These are phyloP conservation scores for Tolypocladium cylindrosporum DNA, from an alignment of 2,329 filamentous ascomycete genomes.

Conservation along the genomic window DNA sequence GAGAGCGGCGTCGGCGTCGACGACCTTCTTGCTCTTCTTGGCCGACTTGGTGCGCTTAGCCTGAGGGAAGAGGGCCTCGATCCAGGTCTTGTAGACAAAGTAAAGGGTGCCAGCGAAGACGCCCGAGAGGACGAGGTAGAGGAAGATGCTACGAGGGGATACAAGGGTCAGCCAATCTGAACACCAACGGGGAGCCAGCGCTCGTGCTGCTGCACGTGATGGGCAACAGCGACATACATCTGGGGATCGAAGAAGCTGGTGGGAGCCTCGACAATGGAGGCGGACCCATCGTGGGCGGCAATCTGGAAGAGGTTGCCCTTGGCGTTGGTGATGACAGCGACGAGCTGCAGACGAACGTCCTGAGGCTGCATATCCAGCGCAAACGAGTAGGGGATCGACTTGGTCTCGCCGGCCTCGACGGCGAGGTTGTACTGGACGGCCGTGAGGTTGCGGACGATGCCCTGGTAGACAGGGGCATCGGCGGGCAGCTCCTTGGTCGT, in stretches of 20 bases:
- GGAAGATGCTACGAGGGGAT: conserved; percentile 64
- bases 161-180: conserved; percentile 28
- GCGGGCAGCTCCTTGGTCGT: conserved; percentile 41
- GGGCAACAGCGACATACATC: conserved; percentile 49
- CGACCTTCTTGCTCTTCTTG: conserved; percentile 57
- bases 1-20: conserved; percentile 50
- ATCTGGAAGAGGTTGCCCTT: conserved; percentile 66
- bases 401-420: conserved; percentile 66
- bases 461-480: conserved; percentile 31
- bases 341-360: conserved; percentile 69
- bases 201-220: not conserved
- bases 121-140: conserved; percentile 81
- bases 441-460: conserved; percentile 77
- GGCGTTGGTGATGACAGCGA: conserved; percentile 60
- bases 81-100: conserved; percentile 98
- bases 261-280: conserved; percentile 81
- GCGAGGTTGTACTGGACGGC: conserved; percentile 61
- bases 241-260: conserved; percentile 90
- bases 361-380: conserved; percentile 86
- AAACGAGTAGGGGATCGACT: conserved; percentile 74
- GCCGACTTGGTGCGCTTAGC: conserved; percentile 57
- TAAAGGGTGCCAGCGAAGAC: conserved; percentile 73
- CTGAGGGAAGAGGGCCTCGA: conserved; percentile 91
- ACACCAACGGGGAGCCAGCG: not conserved
- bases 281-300: conserved; percentile 69